These are phyloP conservation scores for Plantago coronopus DNA, from an alignment of 305 asterid species.

Conservation along the genomic window DNA sequence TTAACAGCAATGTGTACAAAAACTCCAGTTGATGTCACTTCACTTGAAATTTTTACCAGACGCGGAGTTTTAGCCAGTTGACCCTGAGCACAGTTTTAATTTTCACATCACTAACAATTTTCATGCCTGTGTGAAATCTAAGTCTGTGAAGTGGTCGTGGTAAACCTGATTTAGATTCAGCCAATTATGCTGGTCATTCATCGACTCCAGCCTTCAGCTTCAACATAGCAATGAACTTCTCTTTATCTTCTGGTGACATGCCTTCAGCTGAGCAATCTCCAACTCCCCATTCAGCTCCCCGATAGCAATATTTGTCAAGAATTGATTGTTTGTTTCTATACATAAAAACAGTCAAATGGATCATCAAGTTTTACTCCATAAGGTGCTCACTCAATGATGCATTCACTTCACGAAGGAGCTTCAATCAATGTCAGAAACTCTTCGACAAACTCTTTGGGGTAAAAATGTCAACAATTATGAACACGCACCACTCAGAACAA, in stretches of 20 bases:
- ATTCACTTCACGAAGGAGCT: neutral
- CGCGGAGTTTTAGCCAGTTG: slow-evolving; percentile 2
- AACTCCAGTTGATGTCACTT: no score
- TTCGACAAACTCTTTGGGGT: no score
- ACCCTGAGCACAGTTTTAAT: neutral
- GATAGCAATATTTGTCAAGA: slow-evolving; percentile 72
- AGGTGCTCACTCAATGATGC: neutral
- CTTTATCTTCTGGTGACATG: slow-evolving; percentile 76
- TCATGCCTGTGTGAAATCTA: neutral
- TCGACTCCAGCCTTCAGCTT: slow-evolving; percentile 73
- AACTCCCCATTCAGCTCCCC: slow-evolving; percentile 98
- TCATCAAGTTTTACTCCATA: neutral
- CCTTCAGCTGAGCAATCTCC: slow-evolving; percentile 90
- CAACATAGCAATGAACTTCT: slow-evolving; percentile 68
- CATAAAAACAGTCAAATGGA: neutral
- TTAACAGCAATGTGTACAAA: neutral
- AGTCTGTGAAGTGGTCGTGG: neutral
- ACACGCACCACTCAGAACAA: no score
- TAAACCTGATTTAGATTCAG: slow-evolving; percentile 9
- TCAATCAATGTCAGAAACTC: neutral
- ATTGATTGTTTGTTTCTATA: slow-evolving; percentile 60
- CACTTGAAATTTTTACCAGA: neutral
- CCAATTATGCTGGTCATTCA: slow-evolving; percentile 34
- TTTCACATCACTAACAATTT: neutral
- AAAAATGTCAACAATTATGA: no score